Conservation (phyloP, 305 asterid species). For the Fraxinus albicans region DNA sequence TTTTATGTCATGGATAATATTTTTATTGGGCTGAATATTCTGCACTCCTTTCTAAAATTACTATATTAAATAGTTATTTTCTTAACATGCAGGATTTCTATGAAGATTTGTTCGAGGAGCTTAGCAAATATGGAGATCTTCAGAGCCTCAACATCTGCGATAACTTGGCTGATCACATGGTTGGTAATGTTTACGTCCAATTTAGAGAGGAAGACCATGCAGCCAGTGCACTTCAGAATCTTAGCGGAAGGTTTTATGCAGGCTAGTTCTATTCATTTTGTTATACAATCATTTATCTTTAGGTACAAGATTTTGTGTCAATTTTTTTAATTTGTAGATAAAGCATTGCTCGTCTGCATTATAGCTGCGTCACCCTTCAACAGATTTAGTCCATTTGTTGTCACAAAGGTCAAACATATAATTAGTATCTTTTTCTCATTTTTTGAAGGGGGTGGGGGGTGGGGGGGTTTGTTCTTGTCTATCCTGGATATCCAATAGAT, state of each 20-base stretch:
- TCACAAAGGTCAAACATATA: no score
- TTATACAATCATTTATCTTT: not conserved
- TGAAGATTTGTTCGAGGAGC: constrained; percentile 33
- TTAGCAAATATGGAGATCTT: constrained; percentile 35
- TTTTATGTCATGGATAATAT: not conserved
- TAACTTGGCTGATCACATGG: constrained; percentile 39
- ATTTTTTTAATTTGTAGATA: not conserved
- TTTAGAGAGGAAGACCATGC: constrained; percentile 39
- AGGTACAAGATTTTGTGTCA: not conserved
- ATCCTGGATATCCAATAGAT: not conserved
- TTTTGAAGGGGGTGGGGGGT: no score
- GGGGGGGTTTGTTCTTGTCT: not conserved
- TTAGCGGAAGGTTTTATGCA: constrained; percentile 30
- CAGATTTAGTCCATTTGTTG: not conserved
- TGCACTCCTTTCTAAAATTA: no score
- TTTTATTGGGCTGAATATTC: not conserved
- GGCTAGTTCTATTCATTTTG: constrained; percentile 26
- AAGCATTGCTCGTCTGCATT: not conserved
- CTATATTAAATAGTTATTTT: not conserved
- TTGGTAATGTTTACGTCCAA: constrained; percentile 38
- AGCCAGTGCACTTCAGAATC: constrained; percentile 32
- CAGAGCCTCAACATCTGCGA: constrained; percentile 35
- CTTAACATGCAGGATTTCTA: constrained; percentile 29
- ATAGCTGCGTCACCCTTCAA: not conserved
- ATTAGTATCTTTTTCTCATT: no score